Conservation (phyloP, 129 eudicot species). For the Centella asiatica region DNA sequence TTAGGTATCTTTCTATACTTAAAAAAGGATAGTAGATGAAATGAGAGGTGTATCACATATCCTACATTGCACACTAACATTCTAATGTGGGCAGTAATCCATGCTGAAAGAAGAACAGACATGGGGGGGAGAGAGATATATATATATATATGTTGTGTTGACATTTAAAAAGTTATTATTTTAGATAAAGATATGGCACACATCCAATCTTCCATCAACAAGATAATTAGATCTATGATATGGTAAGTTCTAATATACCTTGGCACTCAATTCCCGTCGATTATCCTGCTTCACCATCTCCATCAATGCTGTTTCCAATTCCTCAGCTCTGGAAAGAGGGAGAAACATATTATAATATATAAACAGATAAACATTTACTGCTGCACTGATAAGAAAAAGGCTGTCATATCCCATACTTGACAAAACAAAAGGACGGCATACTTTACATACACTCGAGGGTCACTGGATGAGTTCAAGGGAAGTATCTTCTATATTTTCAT, state of each 20-base stretch:
- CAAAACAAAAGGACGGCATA: neutral
- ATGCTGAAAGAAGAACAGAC: neutral
- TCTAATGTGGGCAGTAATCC: neutral
- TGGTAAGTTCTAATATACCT: conserved; percentile 26
- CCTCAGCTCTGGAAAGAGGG: conserved; percentile 69
- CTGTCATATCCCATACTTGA: neutral
- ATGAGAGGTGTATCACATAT: neutral
- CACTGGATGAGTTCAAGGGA: too few species aligned
- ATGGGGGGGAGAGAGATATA: neutral
- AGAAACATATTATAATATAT: neutral
- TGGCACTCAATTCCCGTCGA: conserved; percentile 75
- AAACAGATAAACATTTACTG: conserved; percentile 11
- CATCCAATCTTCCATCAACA: neutral
- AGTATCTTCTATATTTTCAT: neutral
- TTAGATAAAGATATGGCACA: too few species aligned
- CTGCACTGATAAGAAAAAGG: neutral
- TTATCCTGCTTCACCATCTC: conserved; percentile 99
- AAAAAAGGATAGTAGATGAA: neutral
- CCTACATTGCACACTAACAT: neutral
- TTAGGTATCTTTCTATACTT: neutral
- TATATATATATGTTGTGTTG: neutral
- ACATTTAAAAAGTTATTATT: too few species aligned
- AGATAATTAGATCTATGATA: neutral
- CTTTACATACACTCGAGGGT: neutral
- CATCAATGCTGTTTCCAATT: conserved; percentile 94